Conservation (phyloP, 2,329 filamentous ascomycete genomes). For the Phaeosphaeria sp. region DNA sequence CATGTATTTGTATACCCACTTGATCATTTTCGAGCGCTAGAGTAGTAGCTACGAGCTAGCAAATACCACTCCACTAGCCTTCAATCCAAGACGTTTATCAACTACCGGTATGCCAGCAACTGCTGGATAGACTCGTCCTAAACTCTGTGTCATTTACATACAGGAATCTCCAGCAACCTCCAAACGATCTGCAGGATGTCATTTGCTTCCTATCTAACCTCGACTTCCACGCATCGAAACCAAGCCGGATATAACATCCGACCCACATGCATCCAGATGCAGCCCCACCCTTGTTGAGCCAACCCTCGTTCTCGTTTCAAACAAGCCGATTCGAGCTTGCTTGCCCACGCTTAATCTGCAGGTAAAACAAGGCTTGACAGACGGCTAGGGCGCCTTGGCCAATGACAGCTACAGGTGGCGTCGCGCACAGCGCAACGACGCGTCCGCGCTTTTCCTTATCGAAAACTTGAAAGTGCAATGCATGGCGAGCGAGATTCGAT, state of each 20-base stretch:
- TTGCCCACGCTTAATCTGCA: slow-evolving; percentile 10
- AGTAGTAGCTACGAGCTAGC: neutral
- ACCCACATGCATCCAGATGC: neutral
- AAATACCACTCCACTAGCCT: no score
- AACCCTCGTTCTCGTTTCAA: slow-evolving; percentile 7
- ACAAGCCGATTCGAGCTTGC: slow-evolving; percentile 5
- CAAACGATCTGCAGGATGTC: no score
- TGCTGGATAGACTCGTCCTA: no score
- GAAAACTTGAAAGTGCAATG: slow-evolving; percentile 2
- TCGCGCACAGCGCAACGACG: slow-evolving; percentile 1
- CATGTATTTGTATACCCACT: neutral
- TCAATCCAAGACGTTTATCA: no score
- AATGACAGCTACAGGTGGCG: neutral
- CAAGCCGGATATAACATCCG: neutral
- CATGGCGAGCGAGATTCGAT: neutral
- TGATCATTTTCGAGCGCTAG: neutral
- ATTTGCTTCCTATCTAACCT: no score
- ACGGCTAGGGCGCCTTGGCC: neutral
- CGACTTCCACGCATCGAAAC: neutral
- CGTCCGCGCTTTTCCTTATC: slow-evolving; percentile 6
- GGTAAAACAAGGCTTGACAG: slow-evolving; percentile 6
- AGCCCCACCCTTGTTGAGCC: neutral
- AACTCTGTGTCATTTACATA: no score
- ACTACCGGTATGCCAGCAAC: no score
- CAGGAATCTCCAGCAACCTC: no score